phyloP scores from a whole-genome alignment of 352 stramenopile species.

The Ophiocytium majus region DNA sequence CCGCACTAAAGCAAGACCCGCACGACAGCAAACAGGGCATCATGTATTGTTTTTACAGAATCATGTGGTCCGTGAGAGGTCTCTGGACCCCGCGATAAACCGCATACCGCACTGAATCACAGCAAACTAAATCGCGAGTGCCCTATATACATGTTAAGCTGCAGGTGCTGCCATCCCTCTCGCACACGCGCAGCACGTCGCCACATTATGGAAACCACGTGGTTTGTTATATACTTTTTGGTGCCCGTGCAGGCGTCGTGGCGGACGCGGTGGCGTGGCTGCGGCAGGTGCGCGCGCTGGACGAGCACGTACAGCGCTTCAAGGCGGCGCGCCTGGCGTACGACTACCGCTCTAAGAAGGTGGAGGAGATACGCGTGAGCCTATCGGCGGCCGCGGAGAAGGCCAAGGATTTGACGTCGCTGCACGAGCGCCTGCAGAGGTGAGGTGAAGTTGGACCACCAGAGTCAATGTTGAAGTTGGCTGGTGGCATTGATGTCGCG shows the following conservation, averaged over 20 bases:
- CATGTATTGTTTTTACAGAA: too few relatives aligned
- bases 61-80: too few relatives aligned
- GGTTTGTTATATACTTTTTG: too few relatives aligned
- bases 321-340: conserved; percentile 8
- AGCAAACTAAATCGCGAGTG: too few relatives aligned
- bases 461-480: not conserved
- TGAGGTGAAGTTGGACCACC: not conserved
- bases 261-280: not conserved
- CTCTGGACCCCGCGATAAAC: too few relatives aligned
- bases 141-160: too few relatives aligned
- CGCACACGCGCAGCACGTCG: too few relatives aligned
- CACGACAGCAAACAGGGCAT: too few relatives aligned
- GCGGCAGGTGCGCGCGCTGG: conserved; percentile 15
- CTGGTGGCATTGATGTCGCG: not conserved
- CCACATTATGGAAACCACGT: too few relatives aligned
- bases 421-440: conserved; percentile 17
- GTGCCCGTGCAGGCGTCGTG: not conserved
- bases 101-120: too few relatives aligned
- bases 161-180: too few relatives aligned
- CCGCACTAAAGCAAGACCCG: too few relatives aligned
- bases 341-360: conserved; percentile 13
- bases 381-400: not conserved
- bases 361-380: not conserved
- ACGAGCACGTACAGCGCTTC: conserved; percentile 14
- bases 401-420: not conserved